Evolutionary conservation across 345 rosid genomes (phyloP).

Genomic region (Salix purpurea): DNA sequence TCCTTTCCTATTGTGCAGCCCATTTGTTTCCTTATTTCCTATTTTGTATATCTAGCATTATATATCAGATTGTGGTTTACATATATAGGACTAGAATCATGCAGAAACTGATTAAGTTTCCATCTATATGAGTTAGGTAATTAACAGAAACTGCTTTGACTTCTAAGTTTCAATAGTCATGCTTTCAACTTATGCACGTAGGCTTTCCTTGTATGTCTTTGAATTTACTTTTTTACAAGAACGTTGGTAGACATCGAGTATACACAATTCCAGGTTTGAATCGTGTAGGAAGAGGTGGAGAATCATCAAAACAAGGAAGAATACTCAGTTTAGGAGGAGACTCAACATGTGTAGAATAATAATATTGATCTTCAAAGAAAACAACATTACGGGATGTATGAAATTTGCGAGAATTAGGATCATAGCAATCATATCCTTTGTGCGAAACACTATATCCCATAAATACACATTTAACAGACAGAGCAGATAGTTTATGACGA

Average conservation of each 20-base stretch:
- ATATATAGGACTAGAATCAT: too few species aligned
- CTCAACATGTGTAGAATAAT: background rate
- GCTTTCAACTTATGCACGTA: background rate
- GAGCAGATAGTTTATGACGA: background rate
- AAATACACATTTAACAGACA: background rate
- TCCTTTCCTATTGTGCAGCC: too few species aligned
- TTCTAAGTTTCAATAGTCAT: background rate
- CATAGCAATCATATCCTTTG: background rate
- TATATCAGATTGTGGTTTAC: too few species aligned
- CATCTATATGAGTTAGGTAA: conserved; percentile 57
- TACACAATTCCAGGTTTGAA: background rate
- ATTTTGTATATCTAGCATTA: too few species aligned
- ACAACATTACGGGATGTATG: background rate
- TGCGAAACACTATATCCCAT: background rate
- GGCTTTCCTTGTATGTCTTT: background rate
- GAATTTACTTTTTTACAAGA: background rate
- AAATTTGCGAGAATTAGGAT: background rate
- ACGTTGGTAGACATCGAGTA: background rate
- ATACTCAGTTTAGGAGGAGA: background rate
- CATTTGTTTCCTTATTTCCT: too few species aligned
- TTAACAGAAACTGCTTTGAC: background rate
- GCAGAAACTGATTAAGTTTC: too few species aligned
- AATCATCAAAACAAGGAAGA: background rate
- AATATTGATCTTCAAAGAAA: background rate
- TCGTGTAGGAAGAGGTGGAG: too few species aligned